Base-by-base conservation (phyloP, 495 filamentous ascomycete species). In the Aspergillus bridgeri region DNA sequence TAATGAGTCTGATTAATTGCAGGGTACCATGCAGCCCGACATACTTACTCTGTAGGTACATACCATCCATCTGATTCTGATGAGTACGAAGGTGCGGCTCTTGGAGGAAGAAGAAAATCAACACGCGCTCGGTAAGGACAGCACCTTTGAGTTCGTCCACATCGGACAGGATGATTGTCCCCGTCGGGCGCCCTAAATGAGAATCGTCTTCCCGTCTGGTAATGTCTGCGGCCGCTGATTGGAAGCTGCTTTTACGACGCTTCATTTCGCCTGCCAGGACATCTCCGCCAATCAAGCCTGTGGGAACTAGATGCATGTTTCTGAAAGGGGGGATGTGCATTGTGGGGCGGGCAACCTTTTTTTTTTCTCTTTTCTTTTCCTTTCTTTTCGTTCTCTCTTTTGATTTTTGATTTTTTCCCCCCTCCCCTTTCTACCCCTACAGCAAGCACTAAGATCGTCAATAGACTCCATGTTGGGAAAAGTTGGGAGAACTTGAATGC, bases 201-300 rank as follows among this genome's bases (percentile, higher is more conserved):
- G 55, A 58, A 65, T 61, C 57, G 43, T 29, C 23, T 48, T 60
- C 50, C 58, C 56, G 58, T 58, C 56, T 45, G 57, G 63, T 22
- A 59, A 60, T 58, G 42, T 50, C 42, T 27, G 5, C 6, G 46
- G 29, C 4, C 21, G n/a, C n/a, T 63, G 58, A 66, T 66, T 66
- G 64, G 64, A 15, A 20, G n/a, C 25, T 33, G 18, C 42, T 60
- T 25, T 21, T 55, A 47, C 54, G 51, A 59, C 63, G 55, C 54
- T 65, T 60, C 63, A 65, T 66, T 63, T 63, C 53, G 18, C 44
- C 49, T 59, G 54, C 49, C 63, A 55, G 17, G 21, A 7, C n/a
- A 7, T 44, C 29, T 50, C 17, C 11, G 47, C 64, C 64, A 66
- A 66, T 66, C 53, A 63, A 33, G 25, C 25, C 18, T 27, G 27